These are phyloP conservation scores for Crassisporium funariophilum DNA, from an alignment of 768 basidiomycete genomes.

Conservation along the genomic window DNA sequence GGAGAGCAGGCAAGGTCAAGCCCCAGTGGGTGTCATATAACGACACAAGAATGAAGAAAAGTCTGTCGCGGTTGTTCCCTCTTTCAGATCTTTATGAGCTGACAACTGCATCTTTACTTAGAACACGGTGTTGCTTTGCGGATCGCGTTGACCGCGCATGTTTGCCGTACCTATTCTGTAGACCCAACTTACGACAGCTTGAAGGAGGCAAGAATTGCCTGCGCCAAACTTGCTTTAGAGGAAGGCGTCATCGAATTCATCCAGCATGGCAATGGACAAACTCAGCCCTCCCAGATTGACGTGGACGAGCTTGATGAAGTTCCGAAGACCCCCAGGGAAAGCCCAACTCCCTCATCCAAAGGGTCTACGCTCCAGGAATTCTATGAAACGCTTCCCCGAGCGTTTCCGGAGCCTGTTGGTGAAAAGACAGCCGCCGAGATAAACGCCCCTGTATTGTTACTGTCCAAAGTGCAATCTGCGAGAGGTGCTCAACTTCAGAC, in stretches of 20 bases:
- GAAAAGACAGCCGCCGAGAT: conserved; percentile 49
- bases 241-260: conserved; percentile 64
- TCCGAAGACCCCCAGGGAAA: conserved; percentile 1
- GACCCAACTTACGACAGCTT: conserved; percentile 42
- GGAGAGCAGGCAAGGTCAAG: conserved; percentile 52
- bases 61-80: conserved; percentile 32
- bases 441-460: conserved; percentile 57
- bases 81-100: background rate
- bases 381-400: conserved; percentile 66
- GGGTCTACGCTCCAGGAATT: conserved; percentile 54
- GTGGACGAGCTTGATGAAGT: conserved; percentile 19
- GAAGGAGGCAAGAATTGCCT: conserved; percentile 50
- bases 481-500: conserved; percentile 48
- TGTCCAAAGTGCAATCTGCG: conserved; percentile 50
- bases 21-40: conserved; percentile 56
- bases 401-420: conserved; percentile 57
- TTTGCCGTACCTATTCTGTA: conserved; percentile 54
- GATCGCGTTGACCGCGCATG: conserved; percentile 52
- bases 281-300: conserved; percentile 29
- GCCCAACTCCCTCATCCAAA: conserved; percentile 10
- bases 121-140: conserved; percentile 59
- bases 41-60: conserved; percentile 45
- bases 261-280: conserved; percentile 54
- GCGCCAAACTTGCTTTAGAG: conserved; percentile 53
- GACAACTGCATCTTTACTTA: conserved; percentile 15